Conservation (phyloP, 192 early-diverging fungal genomes). For the Cetraspora pellucida region DNA sequence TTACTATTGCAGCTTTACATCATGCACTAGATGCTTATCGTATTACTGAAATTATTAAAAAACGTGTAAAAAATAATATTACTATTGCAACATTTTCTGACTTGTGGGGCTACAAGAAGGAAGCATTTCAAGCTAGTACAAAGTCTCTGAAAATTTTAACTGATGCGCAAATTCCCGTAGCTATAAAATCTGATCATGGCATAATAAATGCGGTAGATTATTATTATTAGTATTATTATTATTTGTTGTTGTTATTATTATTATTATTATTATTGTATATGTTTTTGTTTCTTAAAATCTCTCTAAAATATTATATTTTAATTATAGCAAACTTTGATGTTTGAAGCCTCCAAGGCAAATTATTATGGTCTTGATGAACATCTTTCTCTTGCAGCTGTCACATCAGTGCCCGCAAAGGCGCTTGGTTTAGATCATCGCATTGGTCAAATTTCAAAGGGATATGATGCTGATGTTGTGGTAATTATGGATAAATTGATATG, state of each 20-base stretch:
- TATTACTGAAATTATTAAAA: slow-evolving; percentile 62
- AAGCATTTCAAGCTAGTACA: slow-evolving; percentile 70
- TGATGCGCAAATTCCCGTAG: slow-evolving; percentile 72
- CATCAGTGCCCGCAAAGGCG: slow-evolving; percentile 68
- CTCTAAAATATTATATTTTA: not conserved
- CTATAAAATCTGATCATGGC: slow-evolving; percentile 79
- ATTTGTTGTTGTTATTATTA: too few species aligned
- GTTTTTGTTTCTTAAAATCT: too few species aligned
- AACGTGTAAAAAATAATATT: slow-evolving; percentile 60
- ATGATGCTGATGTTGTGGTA: slow-evolving; percentile 77
- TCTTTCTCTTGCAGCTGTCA: slow-evolving; percentile 64
- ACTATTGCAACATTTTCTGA: slow-evolving; percentile 72
- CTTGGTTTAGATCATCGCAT: slow-evolving; percentile 71
- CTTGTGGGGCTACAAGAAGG: slow-evolving; percentile 74
- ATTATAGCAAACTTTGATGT: slow-evolving; percentile 62
- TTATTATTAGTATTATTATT: too few species aligned
- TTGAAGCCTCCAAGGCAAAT: slow-evolving; percentile 73
- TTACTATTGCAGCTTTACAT: slow-evolving; percentile 74
- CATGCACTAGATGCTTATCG: slow-evolving; percentile 79
- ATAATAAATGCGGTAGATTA: slow-evolving; percentile 61
- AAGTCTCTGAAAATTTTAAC: slow-evolving; percentile 59
- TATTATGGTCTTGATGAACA: slow-evolving; percentile 70
- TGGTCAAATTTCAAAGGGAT: slow-evolving; percentile 63
- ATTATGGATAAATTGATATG: not conserved
- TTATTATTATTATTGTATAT: too few species aligned